A percentile compares a stretch with the other conserved stretches of the same genome.
Evolutionary conservation across 2,329 filamentous ascomycete species (phyloP).

Genomic region (Fusarium cyanostomum): DNA sequence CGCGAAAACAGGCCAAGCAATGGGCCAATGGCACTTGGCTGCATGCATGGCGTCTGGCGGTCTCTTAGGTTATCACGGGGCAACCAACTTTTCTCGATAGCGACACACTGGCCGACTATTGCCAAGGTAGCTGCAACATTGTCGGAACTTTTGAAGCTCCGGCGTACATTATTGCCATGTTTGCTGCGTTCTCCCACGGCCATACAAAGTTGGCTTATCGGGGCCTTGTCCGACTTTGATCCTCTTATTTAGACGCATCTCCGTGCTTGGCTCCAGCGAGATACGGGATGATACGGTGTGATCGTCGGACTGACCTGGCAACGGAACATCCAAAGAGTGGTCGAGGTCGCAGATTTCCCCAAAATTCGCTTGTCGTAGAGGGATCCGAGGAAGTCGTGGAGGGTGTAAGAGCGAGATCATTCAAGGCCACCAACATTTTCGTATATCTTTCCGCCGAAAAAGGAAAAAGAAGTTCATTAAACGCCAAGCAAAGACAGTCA

Average conservation of each 20-base stretch:
- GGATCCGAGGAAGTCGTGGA: no score
- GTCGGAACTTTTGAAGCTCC: constrained; percentile 28
- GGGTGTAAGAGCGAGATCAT: no score
- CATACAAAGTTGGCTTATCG: constrained; percentile 19
- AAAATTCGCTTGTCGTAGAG: no score
- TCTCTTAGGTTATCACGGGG: constrained; percentile 31
- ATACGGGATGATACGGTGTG: background rate
- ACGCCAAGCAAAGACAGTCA: background rate
- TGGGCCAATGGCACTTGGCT: background rate
- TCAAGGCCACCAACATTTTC: no score
- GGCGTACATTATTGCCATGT: background rate
- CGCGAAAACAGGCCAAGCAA: constrained; percentile 14
- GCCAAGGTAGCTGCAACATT: constrained; percentile 11
- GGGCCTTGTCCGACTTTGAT: background rate
- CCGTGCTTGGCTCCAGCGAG: constrained; percentile 15
- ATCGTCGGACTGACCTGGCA: constrained; percentile 7
- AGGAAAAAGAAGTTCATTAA: background rate
- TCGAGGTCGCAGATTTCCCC: background rate
- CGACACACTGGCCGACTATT: constrained; percentile 3
- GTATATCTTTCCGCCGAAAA: no score
- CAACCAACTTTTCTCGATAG: background rate
- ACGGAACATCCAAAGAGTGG: background rate
- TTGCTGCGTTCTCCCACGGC: background rate
- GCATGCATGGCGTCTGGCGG: constrained; percentile 21
- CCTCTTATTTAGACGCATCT: constrained; percentile 4